A percentile compares a stretch with the other conserved stretches of the same genome.
Conservation (phyloP, 176 grass and related monocot species). For the Paspalum notatum region DNA sequence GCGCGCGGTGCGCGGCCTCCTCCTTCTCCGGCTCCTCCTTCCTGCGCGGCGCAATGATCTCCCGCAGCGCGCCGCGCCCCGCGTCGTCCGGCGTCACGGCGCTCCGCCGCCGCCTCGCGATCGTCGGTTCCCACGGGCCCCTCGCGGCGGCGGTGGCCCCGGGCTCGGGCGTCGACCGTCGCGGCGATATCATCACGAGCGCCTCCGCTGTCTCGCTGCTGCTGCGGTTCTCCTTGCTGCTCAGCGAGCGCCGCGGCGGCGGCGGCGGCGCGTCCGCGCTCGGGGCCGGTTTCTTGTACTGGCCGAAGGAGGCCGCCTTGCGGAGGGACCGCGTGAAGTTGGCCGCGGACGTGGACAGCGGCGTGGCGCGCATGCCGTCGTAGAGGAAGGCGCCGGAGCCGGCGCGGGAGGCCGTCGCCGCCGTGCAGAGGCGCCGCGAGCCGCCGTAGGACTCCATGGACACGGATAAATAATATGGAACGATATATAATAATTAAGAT, state of each 20-base stretch:
- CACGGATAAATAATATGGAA: constrained; percentile 22
- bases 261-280: constrained; percentile 9
- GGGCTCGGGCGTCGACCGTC: constrained; percentile 23
- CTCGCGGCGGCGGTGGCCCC: constrained; percentile 39
- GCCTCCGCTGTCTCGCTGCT: background rate
- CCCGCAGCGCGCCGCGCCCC: constrained; percentile 39
- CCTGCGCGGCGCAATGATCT: constrained; percentile 48
- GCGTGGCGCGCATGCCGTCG: constrained; percentile 46
- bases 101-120: constrained; percentile 42
- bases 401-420: constrained; percentile 38
- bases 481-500: constrained; percentile 33
- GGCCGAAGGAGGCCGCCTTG: constrained; percentile 31
- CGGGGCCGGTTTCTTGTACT: constrained; percentile 39
- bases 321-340: constrained; percentile 52
- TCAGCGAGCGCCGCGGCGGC: constrained; percentile 32
- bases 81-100: background rate
- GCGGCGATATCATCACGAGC: constrained; percentile 4
- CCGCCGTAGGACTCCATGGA: constrained; percentile 48
- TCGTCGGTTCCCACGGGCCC: constrained; percentile 18
- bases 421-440: background rate
- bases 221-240: constrained; percentile 40
- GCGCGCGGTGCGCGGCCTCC: constrained; percentile 59
- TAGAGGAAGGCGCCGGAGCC: constrained; percentile 44
- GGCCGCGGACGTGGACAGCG: constrained; percentile 51
- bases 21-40: constrained; percentile 56